Evolutionary conservation across 768 basidiomycete species (phyloP).

Genomic region (Collybia sordida): DNA sequence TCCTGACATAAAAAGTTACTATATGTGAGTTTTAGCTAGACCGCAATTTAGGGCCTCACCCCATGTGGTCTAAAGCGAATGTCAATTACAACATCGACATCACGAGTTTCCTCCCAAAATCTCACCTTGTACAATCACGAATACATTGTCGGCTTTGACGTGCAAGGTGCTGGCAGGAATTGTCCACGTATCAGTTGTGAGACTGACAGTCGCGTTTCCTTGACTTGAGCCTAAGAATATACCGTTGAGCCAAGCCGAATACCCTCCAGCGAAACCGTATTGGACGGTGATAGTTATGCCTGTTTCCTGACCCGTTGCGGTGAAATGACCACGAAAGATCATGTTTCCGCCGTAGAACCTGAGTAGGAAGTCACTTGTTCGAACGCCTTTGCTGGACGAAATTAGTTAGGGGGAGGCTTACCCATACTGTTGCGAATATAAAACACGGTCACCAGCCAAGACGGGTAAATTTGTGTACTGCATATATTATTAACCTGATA

Average conservation of each 20-base stretch:
- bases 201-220: slow-evolving; percentile 40
- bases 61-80: slow-evolving; percentile 43
- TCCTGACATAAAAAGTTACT: slow-evolving; percentile 22
- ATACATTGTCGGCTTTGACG: slow-evolving; percentile 39
- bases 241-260: slow-evolving; percentile 50
- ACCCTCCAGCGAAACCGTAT: slow-evolving; percentile 51
- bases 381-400: neutral
- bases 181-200: slow-evolving; percentile 41
- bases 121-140: slow-evolving; percentile 35
- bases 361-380: neutral
- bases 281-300: slow-evolving; percentile 45
- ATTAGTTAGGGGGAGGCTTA: slow-evolving; percentile 14
- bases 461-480: slow-evolving; percentile 52
- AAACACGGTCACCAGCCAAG: slow-evolving; percentile 38
- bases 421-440: slow-evolving; percentile 57
- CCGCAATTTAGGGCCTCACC: slow-evolving; percentile 24
- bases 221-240: slow-evolving; percentile 48
- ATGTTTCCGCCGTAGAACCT: slow-evolving; percentile 55
- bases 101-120: neutral
- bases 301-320: slow-evolving; percentile 45
- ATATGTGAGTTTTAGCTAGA: neutral
- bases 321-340: slow-evolving; percentile 55
- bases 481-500: neutral
- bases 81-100: neutral
- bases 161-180: slow-evolving; percentile 34